Conservation (phyloP, 805 yeast species). For the Millerozyma acaciae region DNA sequence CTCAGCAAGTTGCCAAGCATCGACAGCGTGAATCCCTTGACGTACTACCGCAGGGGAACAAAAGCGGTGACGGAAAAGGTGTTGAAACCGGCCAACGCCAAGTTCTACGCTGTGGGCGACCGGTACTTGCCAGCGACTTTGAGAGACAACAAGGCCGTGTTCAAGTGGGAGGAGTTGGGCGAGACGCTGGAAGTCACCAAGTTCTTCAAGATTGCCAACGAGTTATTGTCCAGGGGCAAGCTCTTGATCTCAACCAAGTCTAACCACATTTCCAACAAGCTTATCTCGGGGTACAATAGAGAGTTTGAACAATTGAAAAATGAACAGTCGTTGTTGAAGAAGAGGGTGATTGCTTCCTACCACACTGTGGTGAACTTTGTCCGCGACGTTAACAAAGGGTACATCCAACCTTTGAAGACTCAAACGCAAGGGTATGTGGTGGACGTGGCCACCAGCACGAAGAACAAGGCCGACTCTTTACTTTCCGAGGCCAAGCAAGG, state of each 20-base stretch:
- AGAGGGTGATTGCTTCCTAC: constrained; percentile 28
- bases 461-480: constrained; percentile 29
- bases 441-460: constrained; percentile 32
- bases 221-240: constrained; percentile 17
- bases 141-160: constrained; percentile 24
- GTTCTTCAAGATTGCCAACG: constrained; percentile 16
- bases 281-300: constrained; percentile 31
- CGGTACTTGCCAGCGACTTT: constrained; percentile 23
- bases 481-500: constrained; percentile 20
- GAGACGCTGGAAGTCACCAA: constrained; percentile 15
- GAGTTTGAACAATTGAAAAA: constrained; percentile 22
- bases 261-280: constrained; percentile 23
- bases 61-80: constrained; percentile 5
- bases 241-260: constrained; percentile 25
- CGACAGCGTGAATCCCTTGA: constrained; percentile 8
- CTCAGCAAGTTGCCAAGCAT: constrained; percentile 11
- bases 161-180: constrained; percentile 16
- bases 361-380: constrained; percentile 31
- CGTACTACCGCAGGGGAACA: constrained; percentile 8
- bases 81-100: constrained; percentile 13
- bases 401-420: constrained; percentile 35
- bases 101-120: constrained; percentile 15
- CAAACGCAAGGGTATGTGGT: constrained; percentile 38
- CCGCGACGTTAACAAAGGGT: constrained; percentile 30
- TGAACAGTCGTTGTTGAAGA: constrained; percentile 13